A percentile compares a stretch with the other conserved stretches of the same genome.
These are phyloP conservation scores for Barbarea vulgaris DNA, from an alignment of 345 rosid genomes.

Conservation along the genomic window DNA sequence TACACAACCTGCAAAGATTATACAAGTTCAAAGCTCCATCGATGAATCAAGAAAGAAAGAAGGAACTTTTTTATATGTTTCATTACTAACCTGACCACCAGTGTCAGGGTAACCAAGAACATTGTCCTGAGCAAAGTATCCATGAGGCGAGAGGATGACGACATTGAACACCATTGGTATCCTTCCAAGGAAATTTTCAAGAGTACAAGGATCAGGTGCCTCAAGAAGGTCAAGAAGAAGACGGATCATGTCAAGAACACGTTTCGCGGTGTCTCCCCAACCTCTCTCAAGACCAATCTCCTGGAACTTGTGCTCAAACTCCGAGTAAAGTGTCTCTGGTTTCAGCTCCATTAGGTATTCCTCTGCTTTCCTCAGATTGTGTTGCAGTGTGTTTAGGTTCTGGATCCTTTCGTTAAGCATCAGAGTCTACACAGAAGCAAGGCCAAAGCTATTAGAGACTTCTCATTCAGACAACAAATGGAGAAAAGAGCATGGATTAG, in stretches of 20 bases:
- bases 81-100: constrained; percentile 73
- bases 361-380: constrained; percentile 83
- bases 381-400: constrained; percentile 62
- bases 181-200: constrained; percentile 75
- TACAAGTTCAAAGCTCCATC: background rate
- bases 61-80: background rate
- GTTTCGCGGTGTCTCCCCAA: constrained; percentile 82
- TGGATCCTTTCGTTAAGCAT: constrained; percentile 77
- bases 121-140: constrained; percentile 92
- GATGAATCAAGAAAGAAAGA: background rate
- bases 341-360: constrained; percentile 58
- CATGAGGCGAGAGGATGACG: constrained; percentile 87
- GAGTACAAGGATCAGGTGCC: constrained; percentile 91
- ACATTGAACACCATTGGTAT: constrained; percentile 89
- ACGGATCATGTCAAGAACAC: constrained; percentile 73
- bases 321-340: constrained; percentile 53
- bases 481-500: background rate
- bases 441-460: background rate
- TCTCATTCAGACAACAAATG: background rate
- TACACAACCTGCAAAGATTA: constrained; percentile 67
- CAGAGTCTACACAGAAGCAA: constrained; percentile 58
- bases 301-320: constrained; percentile 70
- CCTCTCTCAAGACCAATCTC: constrained; percentile 92
- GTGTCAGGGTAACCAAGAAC: constrained; percentile 96
- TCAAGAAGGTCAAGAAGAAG: constrained; percentile 91